These are phyloP conservation scores for Monascus ruber DNA, from an alignment of 2,329 filamentous ascomycete genomes.

Conservation along the genomic window DNA sequence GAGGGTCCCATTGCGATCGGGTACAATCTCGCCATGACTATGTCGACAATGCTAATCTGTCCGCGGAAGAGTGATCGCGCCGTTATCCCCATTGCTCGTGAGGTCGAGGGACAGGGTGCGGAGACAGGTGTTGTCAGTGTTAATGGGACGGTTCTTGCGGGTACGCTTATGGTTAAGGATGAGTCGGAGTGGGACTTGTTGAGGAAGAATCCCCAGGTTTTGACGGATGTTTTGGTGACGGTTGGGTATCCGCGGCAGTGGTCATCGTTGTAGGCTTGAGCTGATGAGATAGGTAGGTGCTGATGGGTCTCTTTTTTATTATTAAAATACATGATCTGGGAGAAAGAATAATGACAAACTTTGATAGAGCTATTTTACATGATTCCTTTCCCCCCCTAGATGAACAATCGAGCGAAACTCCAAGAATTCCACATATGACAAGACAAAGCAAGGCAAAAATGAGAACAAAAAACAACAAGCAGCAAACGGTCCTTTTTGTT, in stretches of 20 bases:
- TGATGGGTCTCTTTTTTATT: background rate
- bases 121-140: slow-evolving; percentile 36
- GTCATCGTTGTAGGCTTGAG: no score
- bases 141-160: slow-evolving; percentile 47
- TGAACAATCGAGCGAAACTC: no score
- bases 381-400: no score
- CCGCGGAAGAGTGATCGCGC: slow-evolving; percentile 38
- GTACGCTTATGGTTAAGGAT: slow-evolving; percentile 49
- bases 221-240: slow-evolving; percentile 33
- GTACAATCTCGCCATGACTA: slow-evolving; percentile 50
- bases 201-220: slow-evolving; percentile 24
- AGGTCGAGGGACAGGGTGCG: slow-evolving; percentile 16
- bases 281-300: slow-evolving; percentile 9
- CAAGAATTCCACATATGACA: no score
- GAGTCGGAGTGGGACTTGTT: slow-evolving; percentile 43
- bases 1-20: slow-evolving; percentile 38
- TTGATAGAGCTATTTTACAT: no score
- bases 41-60: slow-evolving; percentile 41
- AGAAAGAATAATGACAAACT: no score
- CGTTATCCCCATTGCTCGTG: slow-evolving; percentile 27
- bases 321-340: no score
- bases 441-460: no score
- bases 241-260: slow-evolving; percentile 26
- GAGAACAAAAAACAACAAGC: no score
- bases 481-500: no score